phyloP scores from a whole-genome alignment of 495 filamentous ascomycete genomes.

The Penicillium egyptiacum region DNA sequence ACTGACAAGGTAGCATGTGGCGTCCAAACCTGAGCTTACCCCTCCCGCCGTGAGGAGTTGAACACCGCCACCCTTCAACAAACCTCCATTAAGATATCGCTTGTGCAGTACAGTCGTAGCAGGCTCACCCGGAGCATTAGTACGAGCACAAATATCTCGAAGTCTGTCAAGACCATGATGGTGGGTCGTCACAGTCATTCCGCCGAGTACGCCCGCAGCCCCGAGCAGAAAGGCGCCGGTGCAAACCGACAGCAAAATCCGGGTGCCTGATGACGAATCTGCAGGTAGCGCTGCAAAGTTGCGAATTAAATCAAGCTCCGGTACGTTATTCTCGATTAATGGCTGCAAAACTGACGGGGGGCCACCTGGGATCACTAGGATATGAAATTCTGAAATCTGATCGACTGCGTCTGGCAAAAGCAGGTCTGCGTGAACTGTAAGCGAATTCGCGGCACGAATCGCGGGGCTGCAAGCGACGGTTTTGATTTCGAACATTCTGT shows the following conservation, averaged over 20 bases:
- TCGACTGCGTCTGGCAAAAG: constrained; percentile 59
- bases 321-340: constrained; percentile 22
- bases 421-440: constrained; percentile 29
- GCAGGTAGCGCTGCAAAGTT: constrained; percentile 29
- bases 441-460: constrained; percentile 21
- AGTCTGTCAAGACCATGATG: constrained; percentile 65
- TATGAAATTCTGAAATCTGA: constrained; percentile 65
- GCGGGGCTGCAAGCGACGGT: constrained; percentile 41
- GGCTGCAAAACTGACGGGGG: constrained; percentile 23
- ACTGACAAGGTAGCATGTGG: constrained; percentile 72
- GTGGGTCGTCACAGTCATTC: constrained; percentile 72
- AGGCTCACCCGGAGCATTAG: constrained; percentile 37
- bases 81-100: constrained; percentile 69
- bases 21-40: constrained; percentile 74
- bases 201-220: constrained; percentile 66
- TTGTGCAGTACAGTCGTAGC: constrained; percentile 73
- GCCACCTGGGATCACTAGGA: constrained; percentile 64
- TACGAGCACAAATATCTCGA: constrained; percentile 59
- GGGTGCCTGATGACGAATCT: constrained; percentile 10
- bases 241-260: constrained; percentile 73
- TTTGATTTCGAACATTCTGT: constrained; percentile 31
- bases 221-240: constrained; percentile 74
- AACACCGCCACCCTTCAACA: constrained; percentile 64
- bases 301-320: constrained; percentile 32
- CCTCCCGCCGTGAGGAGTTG: constrained; percentile 76